phyloP scores from a whole-genome alignment of 2,329 filamentous ascomycete genomes.

The Paecilomyces niveus region DNA sequence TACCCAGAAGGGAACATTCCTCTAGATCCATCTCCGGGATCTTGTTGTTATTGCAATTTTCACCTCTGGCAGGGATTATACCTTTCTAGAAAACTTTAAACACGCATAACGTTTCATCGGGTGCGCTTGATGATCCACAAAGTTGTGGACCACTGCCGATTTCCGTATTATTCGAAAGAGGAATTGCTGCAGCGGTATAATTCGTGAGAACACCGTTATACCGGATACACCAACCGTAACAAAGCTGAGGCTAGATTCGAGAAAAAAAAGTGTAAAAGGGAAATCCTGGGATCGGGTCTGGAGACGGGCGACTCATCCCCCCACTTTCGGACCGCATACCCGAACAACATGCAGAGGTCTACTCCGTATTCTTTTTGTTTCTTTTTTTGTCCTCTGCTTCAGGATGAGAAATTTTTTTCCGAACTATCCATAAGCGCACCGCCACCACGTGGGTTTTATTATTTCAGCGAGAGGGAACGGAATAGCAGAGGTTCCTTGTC shows the following conservation, averaged over 20 bases:
- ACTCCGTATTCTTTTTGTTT: not conserved
- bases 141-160: not conserved
- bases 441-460: not conserved
- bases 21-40: not conserved
- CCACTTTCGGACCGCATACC: not conserved
- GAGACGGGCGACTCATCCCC: not conserved
- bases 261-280: not conserved
- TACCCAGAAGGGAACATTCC: not conserved
- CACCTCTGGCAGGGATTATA: not conserved
- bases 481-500: not conserved
- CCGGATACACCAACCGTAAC: not conserved
- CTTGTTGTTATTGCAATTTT: not conserved
- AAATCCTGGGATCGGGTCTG: not conserved
- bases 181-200: not conserved
- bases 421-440: not conserved
- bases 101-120: not conserved
- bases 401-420: not conserved
- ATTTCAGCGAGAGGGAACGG: not conserved
- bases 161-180: not conserved
- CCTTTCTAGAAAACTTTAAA: not conserved
- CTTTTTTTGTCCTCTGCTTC: not conserved
- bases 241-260: not conserved
- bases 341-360: not conserved
- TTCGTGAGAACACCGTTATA: not conserved
- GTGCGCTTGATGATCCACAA: not conserved